A percentile compares a stretch with the other conserved stretches of the same genome.
Conservation (phyloP, 352 stramenopile species). For the Phytopythium delawarense region DNA sequence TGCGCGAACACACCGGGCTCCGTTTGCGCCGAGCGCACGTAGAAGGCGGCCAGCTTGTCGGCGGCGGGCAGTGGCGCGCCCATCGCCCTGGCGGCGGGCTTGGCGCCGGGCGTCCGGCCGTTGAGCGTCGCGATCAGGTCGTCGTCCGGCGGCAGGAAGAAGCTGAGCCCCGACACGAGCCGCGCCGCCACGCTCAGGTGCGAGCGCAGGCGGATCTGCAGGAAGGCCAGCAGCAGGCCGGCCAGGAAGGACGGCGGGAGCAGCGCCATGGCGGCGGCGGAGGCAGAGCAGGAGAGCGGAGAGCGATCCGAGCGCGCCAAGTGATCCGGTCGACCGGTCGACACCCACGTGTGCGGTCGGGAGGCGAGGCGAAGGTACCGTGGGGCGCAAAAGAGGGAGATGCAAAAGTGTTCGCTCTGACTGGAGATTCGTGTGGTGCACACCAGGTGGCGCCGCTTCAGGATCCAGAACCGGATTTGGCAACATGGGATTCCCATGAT, state of each 20-base stretch:
- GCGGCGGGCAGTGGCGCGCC: conserved; percentile 35
- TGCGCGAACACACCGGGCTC: conserved; percentile 60
- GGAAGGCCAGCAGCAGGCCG: conserved; percentile 58
- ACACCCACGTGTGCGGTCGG: no score
- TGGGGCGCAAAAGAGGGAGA: no score
- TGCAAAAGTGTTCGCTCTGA: no score
- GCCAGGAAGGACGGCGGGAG: conserved; percentile 72
- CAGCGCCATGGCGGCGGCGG: conserved; percentile 42
- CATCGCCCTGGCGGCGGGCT: not conserved
- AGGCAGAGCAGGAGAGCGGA: no score
- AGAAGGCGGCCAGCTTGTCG: conserved; percentile 71
- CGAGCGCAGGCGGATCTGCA: conserved; percentile 64
- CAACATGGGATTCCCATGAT: no score
- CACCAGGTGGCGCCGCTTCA: no score
- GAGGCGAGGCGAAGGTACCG: no score
- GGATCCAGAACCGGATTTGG: no score
- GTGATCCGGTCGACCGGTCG: no score
- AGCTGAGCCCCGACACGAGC: conserved; percentile 59
- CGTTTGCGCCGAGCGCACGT: conserved; percentile 64
- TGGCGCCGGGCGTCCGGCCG: conserved; percentile 25
- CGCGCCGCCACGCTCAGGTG: conserved; percentile 53
- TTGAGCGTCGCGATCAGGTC: conserved; percentile 72
- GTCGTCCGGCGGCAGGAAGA: conserved; percentile 73
- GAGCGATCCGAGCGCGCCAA: no score
- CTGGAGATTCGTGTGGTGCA: no score